phyloP scores from a whole-genome alignment of 2,329 filamentous ascomycete species.

The Purpureocillium lavendulum region DNA sequence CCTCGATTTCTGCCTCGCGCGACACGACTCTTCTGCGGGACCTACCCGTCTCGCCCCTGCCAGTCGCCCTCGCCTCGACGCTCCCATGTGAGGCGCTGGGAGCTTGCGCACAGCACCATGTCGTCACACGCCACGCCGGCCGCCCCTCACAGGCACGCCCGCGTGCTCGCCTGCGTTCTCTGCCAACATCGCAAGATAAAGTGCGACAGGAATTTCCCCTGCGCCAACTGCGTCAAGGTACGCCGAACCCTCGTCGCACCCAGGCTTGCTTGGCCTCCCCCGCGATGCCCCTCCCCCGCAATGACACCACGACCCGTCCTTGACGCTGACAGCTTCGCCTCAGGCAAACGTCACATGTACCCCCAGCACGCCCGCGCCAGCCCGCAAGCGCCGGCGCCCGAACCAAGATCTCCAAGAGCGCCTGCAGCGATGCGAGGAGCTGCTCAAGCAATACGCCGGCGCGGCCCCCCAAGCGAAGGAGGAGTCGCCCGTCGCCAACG shows the following conservation, averaged over 20 bases:
- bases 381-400: slow-evolving; percentile 49
- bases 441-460: slow-evolving; percentile 48
- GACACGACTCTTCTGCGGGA: too few relatives aligned
- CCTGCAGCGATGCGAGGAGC: slow-evolving; percentile 48
- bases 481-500: slow-evolving; percentile 8
- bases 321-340: slow-evolving; percentile 7
- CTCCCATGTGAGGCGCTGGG: slow-evolving; percentile 17
- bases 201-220: slow-evolving; percentile 51
- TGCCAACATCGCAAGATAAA: slow-evolving; percentile 57
- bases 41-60: too few relatives aligned
- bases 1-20: too few relatives aligned
- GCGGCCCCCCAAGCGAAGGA: slow-evolving; percentile 15
- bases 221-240: slow-evolving; percentile 53
- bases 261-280: background rate
- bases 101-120: slow-evolving; percentile 15
- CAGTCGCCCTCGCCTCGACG: too few relatives aligned
- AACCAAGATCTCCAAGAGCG: slow-evolving; percentile 56
- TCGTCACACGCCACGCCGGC: slow-evolving; percentile 17
- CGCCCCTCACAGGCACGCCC: slow-evolving; percentile 27
- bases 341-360: slow-evolving; percentile 52
- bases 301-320: background rate
- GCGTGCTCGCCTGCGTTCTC: slow-evolving; percentile 46
- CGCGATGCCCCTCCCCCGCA: background rate
- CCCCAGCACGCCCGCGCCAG: slow-evolving; percentile 51
- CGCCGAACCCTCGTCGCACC: slow-evolving; percentile 8